phyloP scores from a whole-genome alignment of 2,329 filamentous ascomycete species.

The Tothia fuscella region DNA sequence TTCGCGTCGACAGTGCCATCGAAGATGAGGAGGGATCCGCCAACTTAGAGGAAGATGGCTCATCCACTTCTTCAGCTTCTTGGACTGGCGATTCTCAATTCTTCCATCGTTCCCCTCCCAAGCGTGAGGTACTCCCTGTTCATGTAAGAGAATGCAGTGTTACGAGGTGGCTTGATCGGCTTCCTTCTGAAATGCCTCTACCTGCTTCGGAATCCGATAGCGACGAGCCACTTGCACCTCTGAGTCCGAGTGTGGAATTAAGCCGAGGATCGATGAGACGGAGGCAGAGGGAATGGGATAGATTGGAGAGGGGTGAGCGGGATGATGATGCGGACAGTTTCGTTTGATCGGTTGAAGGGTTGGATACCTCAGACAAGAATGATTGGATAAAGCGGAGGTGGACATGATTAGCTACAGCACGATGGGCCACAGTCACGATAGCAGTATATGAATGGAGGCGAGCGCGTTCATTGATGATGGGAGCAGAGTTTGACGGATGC shows the following conservation, averaged over 20 bases:
- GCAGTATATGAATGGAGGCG: too few relatives aligned
- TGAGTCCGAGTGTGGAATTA: slow-evolving; percentile 7
- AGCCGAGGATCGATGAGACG: slow-evolving; percentile 5
- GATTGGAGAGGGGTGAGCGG: background rate
- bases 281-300: background rate
- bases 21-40: background rate
- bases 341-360: too few relatives aligned
- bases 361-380: too few relatives aligned
- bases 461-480: too few relatives aligned
- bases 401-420: too few relatives aligned
- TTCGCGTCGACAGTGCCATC: background rate
- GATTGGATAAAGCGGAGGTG: too few relatives aligned
- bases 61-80: slow-evolving; percentile 1
- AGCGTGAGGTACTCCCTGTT: background rate
- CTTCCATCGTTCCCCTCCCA: slow-evolving; percentile 6
- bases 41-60: background rate
- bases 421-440: too few relatives aligned
- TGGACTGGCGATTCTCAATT: slow-evolving; percentile 9
- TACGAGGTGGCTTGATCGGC: slow-evolving; percentile 4
- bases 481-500: too few relatives aligned
- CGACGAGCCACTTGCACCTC: background rate
- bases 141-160: slow-evolving; percentile 5
- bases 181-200: background rate
- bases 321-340: slow-evolving; percentile 6
- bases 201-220: background rate